These are phyloP conservation scores for Helotiales sp. DNA, from an alignment of 2,329 filamentous ascomycete genomes.

Conservation along the genomic window DNA sequence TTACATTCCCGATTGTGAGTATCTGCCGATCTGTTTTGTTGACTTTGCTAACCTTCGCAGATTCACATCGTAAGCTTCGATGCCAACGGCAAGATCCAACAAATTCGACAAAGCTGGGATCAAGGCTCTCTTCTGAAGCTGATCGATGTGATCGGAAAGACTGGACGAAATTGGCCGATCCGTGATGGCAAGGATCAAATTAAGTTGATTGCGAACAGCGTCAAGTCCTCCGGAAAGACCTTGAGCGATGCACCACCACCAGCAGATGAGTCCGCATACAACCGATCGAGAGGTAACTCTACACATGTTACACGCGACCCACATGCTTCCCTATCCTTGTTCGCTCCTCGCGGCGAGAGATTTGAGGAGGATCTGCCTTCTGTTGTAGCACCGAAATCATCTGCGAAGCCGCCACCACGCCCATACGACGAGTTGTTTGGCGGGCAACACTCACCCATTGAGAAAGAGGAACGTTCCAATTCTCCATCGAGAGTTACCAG, in stretches of 20 bases:
- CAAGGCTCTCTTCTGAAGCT: conserved; percentile 91
- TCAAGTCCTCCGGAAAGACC: conserved; percentile 48
- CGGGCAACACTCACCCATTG: conserved; percentile 37
- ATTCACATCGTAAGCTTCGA: conserved; percentile 89
- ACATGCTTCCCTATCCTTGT: conserved; percentile 73
- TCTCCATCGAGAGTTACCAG: conserved; percentile 39
- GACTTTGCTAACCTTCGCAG: conserved; percentile 44
- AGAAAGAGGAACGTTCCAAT: conserved; percentile 15
- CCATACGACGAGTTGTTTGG: conserved; percentile 71
- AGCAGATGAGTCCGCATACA: conserved; percentile 37
- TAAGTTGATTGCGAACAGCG: conserved; percentile 67
- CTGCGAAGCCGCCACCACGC: conserved; percentile 70
- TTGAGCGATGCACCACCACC: conserved; percentile 30
- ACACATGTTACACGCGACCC: conserved; percentile 60
- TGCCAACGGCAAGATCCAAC: conserved; percentile 71
- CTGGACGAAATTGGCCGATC: conserved; percentile 93
- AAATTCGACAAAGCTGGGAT: conserved; percentile 93
- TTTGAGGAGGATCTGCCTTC: conserved; percentile 50
- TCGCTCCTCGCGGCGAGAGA: conserved; percentile 66
- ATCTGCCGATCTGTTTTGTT: neutral
- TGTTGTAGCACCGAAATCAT: conserved; percentile 61
- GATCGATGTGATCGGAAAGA: conserved; percentile 88
- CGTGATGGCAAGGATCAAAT: conserved; percentile 82
- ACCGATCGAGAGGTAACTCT: conserved; percentile 52
- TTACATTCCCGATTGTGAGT: conserved; percentile 79